Conservation (phyloP, 106 monocot species). For the Ottelia alismoides region DNA sequence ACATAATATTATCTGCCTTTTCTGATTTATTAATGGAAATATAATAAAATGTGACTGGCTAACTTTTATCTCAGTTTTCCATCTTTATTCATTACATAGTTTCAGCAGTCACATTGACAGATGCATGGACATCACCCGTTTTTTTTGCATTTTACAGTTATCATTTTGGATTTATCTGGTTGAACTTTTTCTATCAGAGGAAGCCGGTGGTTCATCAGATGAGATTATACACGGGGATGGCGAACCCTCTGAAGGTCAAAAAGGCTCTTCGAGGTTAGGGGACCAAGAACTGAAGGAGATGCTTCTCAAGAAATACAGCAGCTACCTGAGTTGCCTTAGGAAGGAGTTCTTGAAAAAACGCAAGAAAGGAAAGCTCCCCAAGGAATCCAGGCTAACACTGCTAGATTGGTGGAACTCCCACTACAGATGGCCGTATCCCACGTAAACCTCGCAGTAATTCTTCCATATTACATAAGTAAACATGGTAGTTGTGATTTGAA, state of each 20-base stretch:
- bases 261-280: not conserved
- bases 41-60: no score
- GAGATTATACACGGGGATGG: not conserved
- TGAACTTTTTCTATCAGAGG: not conserved
- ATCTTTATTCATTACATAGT: no score
- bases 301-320: constrained; percentile 17
- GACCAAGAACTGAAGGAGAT: constrained; percentile 13
- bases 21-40: no score
- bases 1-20: no score
- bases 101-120: no score
- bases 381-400: constrained; percentile 10
- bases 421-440: constrained; percentile 25
- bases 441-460: not conserved
- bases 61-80: no score
- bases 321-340: constrained; percentile 14
- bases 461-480: no score
- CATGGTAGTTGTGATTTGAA: no score
- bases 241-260: constrained; percentile 8
- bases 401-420: constrained; percentile 23
- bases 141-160: no score
- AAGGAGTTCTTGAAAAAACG: constrained; percentile 17
- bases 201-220: not conserved
- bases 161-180: not conserved
- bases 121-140: no score
- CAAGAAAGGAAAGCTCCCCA: constrained; percentile 24